Percentiles rank a stretch among this genome's conserved stretches.
Conservation (phyloP, 345 rosid genomes). For the Linum usitatissimum region DNA sequence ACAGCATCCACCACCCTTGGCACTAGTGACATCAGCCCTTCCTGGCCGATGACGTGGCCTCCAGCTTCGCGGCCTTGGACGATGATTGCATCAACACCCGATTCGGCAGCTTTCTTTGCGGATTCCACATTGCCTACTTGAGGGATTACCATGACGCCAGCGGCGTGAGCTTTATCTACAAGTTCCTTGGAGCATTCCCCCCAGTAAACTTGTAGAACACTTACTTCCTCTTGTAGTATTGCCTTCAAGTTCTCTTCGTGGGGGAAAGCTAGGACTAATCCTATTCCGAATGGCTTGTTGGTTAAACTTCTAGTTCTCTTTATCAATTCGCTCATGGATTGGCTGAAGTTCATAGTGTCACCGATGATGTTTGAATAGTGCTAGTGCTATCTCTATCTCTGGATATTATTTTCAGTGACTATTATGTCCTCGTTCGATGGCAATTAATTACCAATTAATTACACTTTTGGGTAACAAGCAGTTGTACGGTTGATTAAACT, state of each 20-base stretch:
- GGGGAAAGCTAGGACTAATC: constrained; percentile 69
- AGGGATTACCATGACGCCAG: constrained; percentile 67
- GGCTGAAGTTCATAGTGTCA: no score
- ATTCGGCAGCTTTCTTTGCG: constrained; percentile 44
- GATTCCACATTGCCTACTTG: constrained; percentile 68
- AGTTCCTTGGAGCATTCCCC: constrained; percentile 66
- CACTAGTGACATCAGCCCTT: constrained; percentile 53
- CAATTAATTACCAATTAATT: no score
- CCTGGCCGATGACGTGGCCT: constrained; percentile 85
- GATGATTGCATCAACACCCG: constrained; percentile 73
- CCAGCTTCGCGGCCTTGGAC: constrained; percentile 91
- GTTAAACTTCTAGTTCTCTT: constrained; percentile 58
- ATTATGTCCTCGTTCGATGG: no score
- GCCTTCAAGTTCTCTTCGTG: constrained; percentile 52
- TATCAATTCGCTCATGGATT: constrained; percentile 38
- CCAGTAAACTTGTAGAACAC: constrained; percentile 75
- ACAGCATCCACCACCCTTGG: constrained; percentile 70
- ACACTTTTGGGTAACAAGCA: no score
- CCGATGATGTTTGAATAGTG: no score
- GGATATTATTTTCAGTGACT: no score
- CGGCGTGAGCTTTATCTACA: constrained; percentile 44
- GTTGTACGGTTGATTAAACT: no score
- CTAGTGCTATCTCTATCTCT: no score
- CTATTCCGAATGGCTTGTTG: constrained; percentile 70
- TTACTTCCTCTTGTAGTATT: constrained; percentile 63